A percentile compares a stretch with the other conserved stretches of the same genome.
Conservation (phyloP, 164 flowering plant species). For the Pachysandra terminalis region DNA sequence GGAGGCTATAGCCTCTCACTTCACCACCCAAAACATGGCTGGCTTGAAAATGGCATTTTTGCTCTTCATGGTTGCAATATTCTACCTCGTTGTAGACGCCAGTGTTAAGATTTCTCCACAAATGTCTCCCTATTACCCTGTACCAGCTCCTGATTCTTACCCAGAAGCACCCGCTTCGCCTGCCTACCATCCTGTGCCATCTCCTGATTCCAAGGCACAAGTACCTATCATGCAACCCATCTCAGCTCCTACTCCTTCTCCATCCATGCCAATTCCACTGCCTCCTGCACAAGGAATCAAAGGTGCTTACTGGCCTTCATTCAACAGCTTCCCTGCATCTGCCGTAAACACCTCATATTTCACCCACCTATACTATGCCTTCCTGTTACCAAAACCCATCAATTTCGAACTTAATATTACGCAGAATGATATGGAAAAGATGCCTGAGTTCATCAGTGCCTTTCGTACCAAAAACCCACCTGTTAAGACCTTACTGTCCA, state of each 20-base stretch:
- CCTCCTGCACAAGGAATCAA: constrained; percentile 15
- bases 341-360: constrained; percentile 30
- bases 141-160: neutral
- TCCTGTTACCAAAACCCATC: constrained; percentile 22
- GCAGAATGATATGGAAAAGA: constrained; percentile 9
- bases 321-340: constrained; percentile 10
- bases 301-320: constrained; percentile 36
- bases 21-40: constrained; percentile 6
- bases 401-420: constrained; percentile 22
- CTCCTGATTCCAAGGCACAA: too few species aligned
- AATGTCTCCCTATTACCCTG: too few species aligned
- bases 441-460: constrained; percentile 20
- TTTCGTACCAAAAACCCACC: constrained; percentile 15
- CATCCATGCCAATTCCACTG: constrained; percentile 6
- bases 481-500: constrained; percentile 33
- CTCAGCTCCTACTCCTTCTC: too few species aligned
- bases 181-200: too few species aligned
- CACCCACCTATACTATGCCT: constrained; percentile 40
- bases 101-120: too few species aligned
- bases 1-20: neutral
- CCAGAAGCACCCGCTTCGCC: too few species aligned
- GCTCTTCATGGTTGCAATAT: neutral
- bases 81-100: too few species aligned
- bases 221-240: too few species aligned
- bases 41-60: constrained; percentile 1